Base-by-base conservation (phyloP, 2,329 filamentous ascomycete genomes). In the Fusarium hostae region DNA sequence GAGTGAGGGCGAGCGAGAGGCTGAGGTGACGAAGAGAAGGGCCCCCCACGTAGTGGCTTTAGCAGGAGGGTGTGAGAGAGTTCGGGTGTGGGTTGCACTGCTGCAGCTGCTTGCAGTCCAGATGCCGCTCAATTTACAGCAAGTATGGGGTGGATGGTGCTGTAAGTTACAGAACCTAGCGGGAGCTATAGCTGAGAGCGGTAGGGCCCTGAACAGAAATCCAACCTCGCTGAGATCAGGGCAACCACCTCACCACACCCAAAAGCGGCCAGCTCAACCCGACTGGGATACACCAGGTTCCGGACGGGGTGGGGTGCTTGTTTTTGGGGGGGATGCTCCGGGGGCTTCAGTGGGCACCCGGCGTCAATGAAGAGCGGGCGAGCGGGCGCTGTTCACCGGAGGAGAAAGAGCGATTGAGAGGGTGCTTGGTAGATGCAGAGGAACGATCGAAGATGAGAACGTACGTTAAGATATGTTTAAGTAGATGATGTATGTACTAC, bases 71-170 rank as follows among this genome's bases (percentile, higher is more conserved):
- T 73, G 70, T 71, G 59, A 47, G 71, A 70, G 66, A 59, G 70
- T 45, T 57, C 51, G 65, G 68, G 71, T 72, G 71, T 72, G 67
- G 71, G 71, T 74, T 74, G 48, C 71, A 72, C 63, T 69, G 59
- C 68, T 73, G 70, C 66, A 65, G 43, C 65, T 68, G 65, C 63
- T 68, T 63, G 67, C 71, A 73, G 67, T 63, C 61, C 67, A 73
- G 71, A 69, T 66, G 71, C 71, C 63, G 71, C 55, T 62, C 54
- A 41, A 71, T 70, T 67, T 65, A 66, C 65, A 57, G 59, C 39
- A 51, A 41, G 45, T 37, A 59, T 40, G 37, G 52, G 52, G 61
- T 64, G 59, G 40, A 34, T 34, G 24, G 32, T 22, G 34, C 37
- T 55, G 45, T 28, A 65, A 32, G 48, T 39, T 55, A 62, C 60